phyloP scores from a whole-genome alignment of 331 rosid species.

The Spiraea crenata region DNA sequence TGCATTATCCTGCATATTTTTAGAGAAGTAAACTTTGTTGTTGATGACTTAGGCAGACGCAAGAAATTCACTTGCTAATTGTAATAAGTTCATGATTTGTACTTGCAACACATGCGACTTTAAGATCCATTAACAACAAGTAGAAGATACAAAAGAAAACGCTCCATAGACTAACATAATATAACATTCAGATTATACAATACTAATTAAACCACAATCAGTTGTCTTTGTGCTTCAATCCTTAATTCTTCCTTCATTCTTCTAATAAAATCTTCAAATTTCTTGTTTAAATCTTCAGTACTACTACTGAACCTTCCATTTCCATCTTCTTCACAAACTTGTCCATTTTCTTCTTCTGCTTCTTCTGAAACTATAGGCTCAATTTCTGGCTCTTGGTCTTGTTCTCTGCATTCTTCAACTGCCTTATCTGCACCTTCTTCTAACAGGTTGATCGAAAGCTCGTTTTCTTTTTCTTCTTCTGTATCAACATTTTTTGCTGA shows the following conservation, averaged over 20 bases:
- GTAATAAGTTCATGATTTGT: too few species aligned
- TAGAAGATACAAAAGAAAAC: too few species aligned
- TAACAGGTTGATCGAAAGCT: slow-evolving; percentile 11
- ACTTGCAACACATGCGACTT: too few species aligned
- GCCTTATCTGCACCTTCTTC: slow-evolving; percentile 21
- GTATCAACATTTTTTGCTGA: slow-evolving; percentile 8
- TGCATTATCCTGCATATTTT: too few species aligned
- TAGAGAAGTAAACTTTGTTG: too few species aligned
- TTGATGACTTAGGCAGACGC: too few species aligned
- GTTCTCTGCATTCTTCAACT: slow-evolving; percentile 22
- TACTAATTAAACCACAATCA: slow-evolving; percentile 43
- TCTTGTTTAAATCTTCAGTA: slow-evolving; percentile 77
- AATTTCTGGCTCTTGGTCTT: slow-evolving; percentile 19
- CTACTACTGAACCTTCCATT: slow-evolving; percentile 31
- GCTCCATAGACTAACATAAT: too few species aligned
- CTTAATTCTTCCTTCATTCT: slow-evolving; percentile 70
- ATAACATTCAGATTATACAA: neutral
- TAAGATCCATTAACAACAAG: too few species aligned
- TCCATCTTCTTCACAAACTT: slow-evolving; percentile 31
- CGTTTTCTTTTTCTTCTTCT: slow-evolving; percentile 1
- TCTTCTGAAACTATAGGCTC: neutral
- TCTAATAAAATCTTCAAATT: slow-evolving; percentile 76
- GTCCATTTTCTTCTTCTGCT: slow-evolving; percentile 35
- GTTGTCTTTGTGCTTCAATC: slow-evolving; percentile 59
- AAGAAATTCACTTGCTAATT: too few species aligned